Base-by-base conservation (phyloP, 129 eudicot species). In the Ambrosia trifida region DNA sequence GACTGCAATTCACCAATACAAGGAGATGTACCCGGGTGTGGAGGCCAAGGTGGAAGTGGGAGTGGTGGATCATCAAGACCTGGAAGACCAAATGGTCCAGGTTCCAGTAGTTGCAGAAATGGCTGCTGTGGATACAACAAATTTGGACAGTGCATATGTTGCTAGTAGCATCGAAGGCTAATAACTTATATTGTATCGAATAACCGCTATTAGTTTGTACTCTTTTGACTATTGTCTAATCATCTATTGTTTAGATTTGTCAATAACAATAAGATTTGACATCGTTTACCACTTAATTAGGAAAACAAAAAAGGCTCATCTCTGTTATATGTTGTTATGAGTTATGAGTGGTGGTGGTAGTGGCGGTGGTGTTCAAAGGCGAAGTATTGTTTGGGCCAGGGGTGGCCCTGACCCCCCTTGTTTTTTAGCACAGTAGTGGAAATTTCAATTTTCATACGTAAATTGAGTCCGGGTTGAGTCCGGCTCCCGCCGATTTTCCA, bases 21-120 rank as follows among this genome's bases (percentile, higher is more conserved):
- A 59, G 68, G 76, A 28, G 76, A 72, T 8, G 9, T 72, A 59
- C 11, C 45, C 58, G 76, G 76, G 35, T 72, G 76, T 44, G 76
- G 69, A 40, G 53, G 68, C 31, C 66, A 43, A 71, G 43, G 56
- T 9, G 31, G 61, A 8, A 58, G 70, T 16, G 77, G 70, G 32
- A 49, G 51, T 6, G 50, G 70, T 62, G 70, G 70, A 32, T 45
- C 77, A 33, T 13, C 77, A 3, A 61, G 49, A 31, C 70, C 71
- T 3, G 24, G 40, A 35, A 63, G 24, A 35, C 74, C 64, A 33
- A 33, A 52, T 49, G 70, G 77, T 47, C 60, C 77, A 18, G 77
- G 77, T 12, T 62, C 77, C 9, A 73, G 77, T n/a, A 40, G 77
- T 62, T 73, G 78, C 40, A 50, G 40, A 53, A 73, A 64, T 0